These are phyloP conservation scores for Logfia minima DNA, from an alignment of 129 eudicot genomes.

Conservation along the genomic window DNA sequence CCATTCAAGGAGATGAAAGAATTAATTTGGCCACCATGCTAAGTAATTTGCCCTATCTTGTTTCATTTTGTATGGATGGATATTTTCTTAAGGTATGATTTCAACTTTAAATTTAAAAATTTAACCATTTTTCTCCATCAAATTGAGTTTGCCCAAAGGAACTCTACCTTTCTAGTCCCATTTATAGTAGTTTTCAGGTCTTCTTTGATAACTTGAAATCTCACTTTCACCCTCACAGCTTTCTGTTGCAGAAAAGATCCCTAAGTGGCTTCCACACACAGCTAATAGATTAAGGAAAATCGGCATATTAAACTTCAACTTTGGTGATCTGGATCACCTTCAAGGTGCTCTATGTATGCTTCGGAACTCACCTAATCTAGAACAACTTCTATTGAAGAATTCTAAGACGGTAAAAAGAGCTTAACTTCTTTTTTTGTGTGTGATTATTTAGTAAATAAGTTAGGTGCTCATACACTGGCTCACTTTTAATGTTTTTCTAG, in stretches of 20 bases:
- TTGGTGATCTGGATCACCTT: conserved; percentile 20
- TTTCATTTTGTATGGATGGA: not conserved
- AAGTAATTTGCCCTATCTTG: conserved; percentile 1
- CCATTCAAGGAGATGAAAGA: not conserved
- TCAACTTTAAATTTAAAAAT: not conserved
- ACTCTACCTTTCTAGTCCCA: too few species aligned
- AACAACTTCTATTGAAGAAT: not conserved
- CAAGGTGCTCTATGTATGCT: conserved; percentile 27
- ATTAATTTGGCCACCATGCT: not conserved
- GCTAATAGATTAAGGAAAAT: not conserved
- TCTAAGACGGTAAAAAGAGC: not conserved
- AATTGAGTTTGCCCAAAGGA: too few species aligned
- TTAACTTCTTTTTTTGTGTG: too few species aligned
- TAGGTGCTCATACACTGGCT: not conserved
- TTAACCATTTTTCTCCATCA: not conserved
- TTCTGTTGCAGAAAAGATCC: conserved; percentile 5
- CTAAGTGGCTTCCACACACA: conserved; percentile 10
- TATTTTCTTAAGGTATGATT: conserved; percentile 21
- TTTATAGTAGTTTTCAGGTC: too few species aligned
- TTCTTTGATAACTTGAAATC: not conserved
- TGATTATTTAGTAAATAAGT: too few species aligned
- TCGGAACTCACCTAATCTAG: conserved; percentile 17
- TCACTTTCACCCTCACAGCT: not conserved
- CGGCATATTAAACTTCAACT: not conserved
- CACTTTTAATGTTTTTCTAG: not conserved